These are phyloP conservation scores for Saccharomycopsis amapae DNA, from an alignment of 805 yeast genomes.

Conservation along the genomic window DNA sequence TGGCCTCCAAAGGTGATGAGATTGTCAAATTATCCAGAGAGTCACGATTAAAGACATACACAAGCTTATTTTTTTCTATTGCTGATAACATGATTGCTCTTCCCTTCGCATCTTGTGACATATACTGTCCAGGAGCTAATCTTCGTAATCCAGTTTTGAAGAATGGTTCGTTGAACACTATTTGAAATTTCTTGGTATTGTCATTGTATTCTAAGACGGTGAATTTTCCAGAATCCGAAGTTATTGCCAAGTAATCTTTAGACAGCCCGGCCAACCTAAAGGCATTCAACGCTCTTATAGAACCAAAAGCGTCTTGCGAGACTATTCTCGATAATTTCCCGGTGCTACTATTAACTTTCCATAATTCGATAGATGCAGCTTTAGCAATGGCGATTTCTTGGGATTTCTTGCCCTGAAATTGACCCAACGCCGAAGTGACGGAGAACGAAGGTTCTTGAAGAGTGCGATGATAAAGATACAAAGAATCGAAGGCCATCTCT, in stretches of 20 bases:
- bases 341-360: constrained; percentile 43
- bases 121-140: constrained; percentile 64
- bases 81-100: constrained; percentile 68
- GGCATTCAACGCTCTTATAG: constrained; percentile 45
- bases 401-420: constrained; percentile 48
- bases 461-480: constrained; percentile 63
- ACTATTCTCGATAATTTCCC: constrained; percentile 45
- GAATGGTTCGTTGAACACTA: constrained; percentile 54
- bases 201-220: constrained; percentile 42
- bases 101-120: constrained; percentile 63
- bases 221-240: constrained; percentile 77
- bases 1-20: constrained; percentile 71
- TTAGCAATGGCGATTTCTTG: constrained; percentile 61
- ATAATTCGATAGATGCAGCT: constrained; percentile 47
- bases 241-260: constrained; percentile 53
- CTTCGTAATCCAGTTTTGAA: constrained; percentile 71
- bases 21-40: constrained; percentile 38
- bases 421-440: constrained; percentile 54
- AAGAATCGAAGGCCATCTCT: constrained; percentile 10
- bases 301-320: constrained; percentile 47
- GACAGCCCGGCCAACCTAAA: constrained; percentile 47
- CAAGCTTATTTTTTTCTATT: constrained; percentile 65
- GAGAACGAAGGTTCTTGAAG: constrained; percentile 53
- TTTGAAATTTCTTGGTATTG: constrained; percentile 32
- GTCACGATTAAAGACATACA: constrained; percentile 54